Percentiles rank a stretch among this genome's conserved stretches.
Conservation (phyloP, 176 grass and related monocot genomes). For the Cocos nucifera region DNA sequence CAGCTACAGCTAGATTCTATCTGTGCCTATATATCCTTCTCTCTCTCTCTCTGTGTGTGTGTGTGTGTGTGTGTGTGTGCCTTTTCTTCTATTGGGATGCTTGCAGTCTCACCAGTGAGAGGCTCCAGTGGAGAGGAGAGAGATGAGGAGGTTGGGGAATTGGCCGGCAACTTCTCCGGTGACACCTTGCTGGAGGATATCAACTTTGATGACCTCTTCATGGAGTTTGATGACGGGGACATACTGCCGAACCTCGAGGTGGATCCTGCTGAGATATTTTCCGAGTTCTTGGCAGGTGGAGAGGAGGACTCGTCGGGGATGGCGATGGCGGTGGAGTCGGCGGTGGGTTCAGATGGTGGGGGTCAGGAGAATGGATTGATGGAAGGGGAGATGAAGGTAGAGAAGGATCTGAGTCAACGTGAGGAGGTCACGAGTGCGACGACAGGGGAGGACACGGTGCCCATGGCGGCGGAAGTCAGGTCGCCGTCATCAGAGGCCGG, state of each 20-base stretch:
- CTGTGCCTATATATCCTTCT: constrained; percentile 5
- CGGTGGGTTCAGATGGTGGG: neutral
- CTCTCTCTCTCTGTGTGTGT: neutral
- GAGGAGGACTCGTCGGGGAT: neutral
- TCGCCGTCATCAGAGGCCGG: constrained; percentile 32
- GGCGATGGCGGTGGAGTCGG: neutral
- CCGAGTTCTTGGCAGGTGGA: constrained; percentile 36
- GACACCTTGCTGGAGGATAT: constrained; percentile 66
- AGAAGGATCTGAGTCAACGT: constrained; percentile 10
- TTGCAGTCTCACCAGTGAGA: constrained; percentile 54
- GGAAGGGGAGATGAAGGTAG: neutral
- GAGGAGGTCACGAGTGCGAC: constrained; percentile 10
- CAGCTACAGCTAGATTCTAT: neutral
- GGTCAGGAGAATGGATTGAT: constrained; percentile 1
- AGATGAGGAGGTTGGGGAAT: neutral
- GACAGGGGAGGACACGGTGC: constrained; percentile 22
- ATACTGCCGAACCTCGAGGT: constrained; percentile 84
- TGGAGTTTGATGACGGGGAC: constrained; percentile 57
- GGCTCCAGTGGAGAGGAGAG: constrained; percentile 32
- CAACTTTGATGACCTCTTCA: constrained; percentile 71
- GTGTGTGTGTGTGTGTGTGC: neutral
- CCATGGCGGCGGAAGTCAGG: constrained; percentile 27
- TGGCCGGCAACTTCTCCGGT: constrained; percentile 15
- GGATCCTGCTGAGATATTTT: constrained; percentile 69
- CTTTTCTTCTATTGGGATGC: constrained; percentile 33